These are phyloP conservation scores for Hexamita inflata DNA, from an alignment of 208 protist species.

Conservation along the genomic window DNA sequence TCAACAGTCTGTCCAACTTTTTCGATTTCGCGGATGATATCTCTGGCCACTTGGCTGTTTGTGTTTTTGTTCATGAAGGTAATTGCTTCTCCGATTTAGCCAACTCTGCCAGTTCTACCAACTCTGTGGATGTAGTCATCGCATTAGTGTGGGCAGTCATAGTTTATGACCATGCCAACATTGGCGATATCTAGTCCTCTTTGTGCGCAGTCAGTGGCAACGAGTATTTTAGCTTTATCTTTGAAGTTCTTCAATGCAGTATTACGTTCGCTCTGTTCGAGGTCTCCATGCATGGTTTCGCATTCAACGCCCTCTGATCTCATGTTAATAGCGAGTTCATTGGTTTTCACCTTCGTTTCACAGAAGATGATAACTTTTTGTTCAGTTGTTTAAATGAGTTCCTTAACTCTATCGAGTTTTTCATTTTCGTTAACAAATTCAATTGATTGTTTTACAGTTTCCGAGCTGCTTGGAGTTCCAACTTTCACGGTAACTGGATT, in stretches of 20 bases:
- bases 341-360: conserved; percentile 90
- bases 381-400: too few relatives aligned
- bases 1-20: too few relatives aligned
- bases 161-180: conserved; percentile 86
- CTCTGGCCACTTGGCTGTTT: not conserved
- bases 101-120: conserved; percentile 90
- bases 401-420: too few relatives aligned
- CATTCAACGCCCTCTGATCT: conserved; percentile 56
- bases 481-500: conserved; percentile 51
- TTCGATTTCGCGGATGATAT: too few relatives aligned
- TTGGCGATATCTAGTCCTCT: conserved; percentile 88
- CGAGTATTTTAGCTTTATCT: conserved; percentile 55
- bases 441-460: conserved; percentile 80
- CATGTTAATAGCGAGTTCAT: conserved; percentile 75
- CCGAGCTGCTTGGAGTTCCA: conserved; percentile 48
- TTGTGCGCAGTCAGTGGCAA: conserved; percentile 88
- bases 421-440: conserved; percentile 49
- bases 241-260: not conserved
- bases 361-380: conserved; percentile 82
- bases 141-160: conserved; percentile 86
- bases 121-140: conserved; percentile 98
- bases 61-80: conserved; percentile 66
- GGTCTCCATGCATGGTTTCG: conserved; percentile 81
- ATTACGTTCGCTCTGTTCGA: conserved; percentile 33
- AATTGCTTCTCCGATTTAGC: conserved; percentile 76